Evolutionary conservation across 176 grass and related monocot species (phyloP).

Genomic region (Elaeis guineensis): DNA sequence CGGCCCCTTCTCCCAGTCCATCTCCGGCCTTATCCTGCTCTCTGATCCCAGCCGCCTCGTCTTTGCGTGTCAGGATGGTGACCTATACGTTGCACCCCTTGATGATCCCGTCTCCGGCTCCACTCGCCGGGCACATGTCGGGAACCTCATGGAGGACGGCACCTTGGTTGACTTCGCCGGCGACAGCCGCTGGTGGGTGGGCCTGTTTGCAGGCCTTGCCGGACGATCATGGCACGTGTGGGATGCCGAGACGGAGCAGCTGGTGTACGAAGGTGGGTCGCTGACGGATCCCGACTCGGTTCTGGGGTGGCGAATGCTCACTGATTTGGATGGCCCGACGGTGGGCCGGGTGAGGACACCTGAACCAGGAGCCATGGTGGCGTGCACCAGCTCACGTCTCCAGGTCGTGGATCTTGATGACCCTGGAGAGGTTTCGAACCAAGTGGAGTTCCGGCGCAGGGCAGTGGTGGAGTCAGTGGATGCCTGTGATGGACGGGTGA

Average conservation of each 20-base stretch:
- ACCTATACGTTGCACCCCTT: slow-evolving; percentile 20
- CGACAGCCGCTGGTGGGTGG: slow-evolving; percentile 27
- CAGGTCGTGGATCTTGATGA: slow-evolving; percentile 23
- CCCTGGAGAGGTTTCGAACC: slow-evolving; percentile 6
- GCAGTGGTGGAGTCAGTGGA: slow-evolving; percentile 9
- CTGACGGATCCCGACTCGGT: slow-evolving; percentile 23
- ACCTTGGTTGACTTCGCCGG: slow-evolving; percentile 30
- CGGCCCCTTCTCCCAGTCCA: slow-evolving; percentile 24
- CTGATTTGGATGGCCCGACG: slow-evolving; percentile 2
- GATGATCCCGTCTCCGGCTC: background rate
- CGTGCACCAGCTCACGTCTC: slow-evolving; percentile 24
- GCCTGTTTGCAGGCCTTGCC: slow-evolving; percentile 34
- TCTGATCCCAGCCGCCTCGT: slow-evolving; percentile 15
- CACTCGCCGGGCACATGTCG: slow-evolving; percentile 1
- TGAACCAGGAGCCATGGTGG: slow-evolving; percentile 1
- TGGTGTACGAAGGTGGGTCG: slow-evolving; percentile 25
- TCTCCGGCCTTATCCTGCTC: slow-evolving; percentile 30
- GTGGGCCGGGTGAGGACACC: slow-evolving; percentile 20
- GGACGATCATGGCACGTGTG: slow-evolving; percentile 34
- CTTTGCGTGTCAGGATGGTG: slow-evolving; percentile 20
- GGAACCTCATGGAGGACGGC: slow-evolving; percentile 28
- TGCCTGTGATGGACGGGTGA: slow-evolving; percentile 10
- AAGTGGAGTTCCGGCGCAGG: slow-evolving; percentile 5
- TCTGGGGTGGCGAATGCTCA: slow-evolving; percentile 30
- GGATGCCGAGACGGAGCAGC: slow-evolving; percentile 19